Base-by-base conservation (phyloP, 805 yeast species). In the Teunomyces barrocoloradensis region DNA sequence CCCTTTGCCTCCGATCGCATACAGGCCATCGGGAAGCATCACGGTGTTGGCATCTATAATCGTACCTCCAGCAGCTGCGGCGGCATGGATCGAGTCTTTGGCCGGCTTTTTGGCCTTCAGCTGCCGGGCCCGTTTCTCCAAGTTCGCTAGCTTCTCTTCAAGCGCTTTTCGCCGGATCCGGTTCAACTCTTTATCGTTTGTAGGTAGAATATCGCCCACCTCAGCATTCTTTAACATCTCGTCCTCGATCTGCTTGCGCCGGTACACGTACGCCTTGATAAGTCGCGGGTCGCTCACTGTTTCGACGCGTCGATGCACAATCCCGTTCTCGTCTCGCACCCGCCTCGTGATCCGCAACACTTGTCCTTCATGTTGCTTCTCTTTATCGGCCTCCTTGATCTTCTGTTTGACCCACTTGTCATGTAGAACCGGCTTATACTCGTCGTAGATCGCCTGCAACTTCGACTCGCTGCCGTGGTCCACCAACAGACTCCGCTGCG, bases 161-260 rank as follows among this genome's bases (percentile, higher is more conserved):
- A 92, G 73, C 20, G 87, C 77, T 66, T 85, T 87, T 59, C 85
- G 80, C 47, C 87, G 80, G 59, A 89, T 81, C 60, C 79, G 80
- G 64, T 90, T 89, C 58, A 84, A 84, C 59, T 90, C 96, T 33
- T 83, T 87, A 56, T 91, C 96, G 59, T 86, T 84, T 1, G 95
- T 87, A 2, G 91, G 83, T 13, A 81, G 78, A 35, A 87, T 78
- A 23, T 85, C 86, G 51, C 86, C 94, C 4, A 85, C 81, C 41
- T 84, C 85, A 7, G 86, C 77, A 55, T 82, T 85, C 44, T 76
- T 64, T 58, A 73, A 57, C 51, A 66, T 57, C 42, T 73, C 75
- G 44, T 80, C 84, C 56, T 84, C 88, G 40, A 82, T 78, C 53
- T 74, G 79, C 59, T 84, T 84, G 64, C 86, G 80, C 17, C 87